Percentiles rank a stretch among this genome's conserved stretches.
Conservation (phyloP, 768 basidiomycete species). For the Mycena leptocephala region DNA sequence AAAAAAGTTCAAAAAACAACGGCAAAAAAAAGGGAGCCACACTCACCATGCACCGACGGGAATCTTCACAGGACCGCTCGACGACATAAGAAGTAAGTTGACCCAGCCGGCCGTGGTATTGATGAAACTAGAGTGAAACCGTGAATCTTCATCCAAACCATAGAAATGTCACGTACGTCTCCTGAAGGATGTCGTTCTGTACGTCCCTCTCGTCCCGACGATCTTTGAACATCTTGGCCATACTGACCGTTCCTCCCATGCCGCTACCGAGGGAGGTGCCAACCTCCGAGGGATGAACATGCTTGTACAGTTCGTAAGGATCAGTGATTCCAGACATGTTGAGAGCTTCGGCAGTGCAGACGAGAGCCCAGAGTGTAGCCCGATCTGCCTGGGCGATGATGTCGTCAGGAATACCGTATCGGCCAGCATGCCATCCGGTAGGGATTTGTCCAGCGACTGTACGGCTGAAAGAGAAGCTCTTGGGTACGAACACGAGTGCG, state of each 20-base stretch:
- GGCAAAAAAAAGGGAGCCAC: not conserved
- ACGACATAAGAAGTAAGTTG: conserved; percentile 94
- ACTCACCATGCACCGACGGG: conserved; percentile 97
- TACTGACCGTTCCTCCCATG: conserved; percentile 95
- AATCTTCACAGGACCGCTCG: conserved; percentile 98
- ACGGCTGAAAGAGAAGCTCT: conserved; percentile 95
- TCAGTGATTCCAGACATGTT: conserved; percentile 98
- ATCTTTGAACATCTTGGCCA: conserved; percentile 99
- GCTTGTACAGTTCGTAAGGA: conserved; percentile 97
- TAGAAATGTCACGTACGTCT: conserved; percentile 78
- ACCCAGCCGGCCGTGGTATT: conserved; percentile 99
- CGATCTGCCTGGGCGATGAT: conserved; percentile 96
- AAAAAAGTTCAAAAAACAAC: conserved; percentile 21
- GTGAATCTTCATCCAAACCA: conserved; percentile 18
- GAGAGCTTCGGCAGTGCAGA: conserved; percentile 95
- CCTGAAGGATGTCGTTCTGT: conserved; percentile 98
- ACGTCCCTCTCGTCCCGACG: conserved; percentile 98
- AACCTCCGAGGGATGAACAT: conserved; percentile 97
- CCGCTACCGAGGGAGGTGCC: conserved; percentile 96
- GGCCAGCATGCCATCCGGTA: conserved; percentile 96
- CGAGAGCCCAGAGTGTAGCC: conserved; percentile 94
- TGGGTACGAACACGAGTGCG: conserved; percentile 92
- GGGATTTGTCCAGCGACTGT: conserved; percentile 97
- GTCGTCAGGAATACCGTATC: conserved; percentile 97
- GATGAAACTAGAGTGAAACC: conserved; percentile 81